phyloP scores from a whole-genome alignment of 2,329 filamentous ascomycete species.

The Drechslerella stenobrocha region DNA sequence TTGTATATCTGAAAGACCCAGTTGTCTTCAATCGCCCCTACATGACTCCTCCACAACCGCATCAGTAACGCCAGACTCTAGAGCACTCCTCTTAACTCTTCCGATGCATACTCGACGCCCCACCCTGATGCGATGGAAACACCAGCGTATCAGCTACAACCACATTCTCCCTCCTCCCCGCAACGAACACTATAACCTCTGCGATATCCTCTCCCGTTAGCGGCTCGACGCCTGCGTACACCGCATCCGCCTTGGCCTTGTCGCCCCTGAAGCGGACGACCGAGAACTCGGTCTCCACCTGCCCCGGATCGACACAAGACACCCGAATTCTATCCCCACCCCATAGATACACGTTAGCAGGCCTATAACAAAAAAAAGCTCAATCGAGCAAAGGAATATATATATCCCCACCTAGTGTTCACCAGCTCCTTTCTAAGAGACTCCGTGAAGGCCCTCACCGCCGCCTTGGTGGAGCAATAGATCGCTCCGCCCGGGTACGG shows the following conservation, averaged over 20 bases:
- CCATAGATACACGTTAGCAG: slow-evolving; percentile 57
- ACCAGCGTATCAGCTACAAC: slow-evolving; percentile 84
- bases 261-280: slow-evolving; percentile 86
- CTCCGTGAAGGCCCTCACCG: slow-evolving; percentile 81
- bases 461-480: slow-evolving; percentile 92
- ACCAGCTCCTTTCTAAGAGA: slow-evolving; percentile 81
- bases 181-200: slow-evolving; percentile 84
- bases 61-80: not conserved
- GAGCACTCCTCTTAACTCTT: slow-evolving; percentile 23
- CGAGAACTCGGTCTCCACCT: slow-evolving; percentile 93
- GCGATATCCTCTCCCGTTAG: slow-evolving; percentile 89
- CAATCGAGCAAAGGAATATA: not conserved
- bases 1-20: too few species aligned
- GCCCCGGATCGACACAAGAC: slow-evolving; percentile 87
- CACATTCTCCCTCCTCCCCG: slow-evolving; percentile 82
- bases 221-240: slow-evolving; percentile 79
- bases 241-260: slow-evolving; percentile 83
- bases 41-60: too few species aligned
- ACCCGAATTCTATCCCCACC: slow-evolving; percentile 65
- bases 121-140: slow-evolving; percentile 77
- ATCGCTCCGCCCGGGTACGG: slow-evolving; percentile 83
- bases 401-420: slow-evolving; percentile 57
- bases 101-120: slow-evolving; percentile 50
- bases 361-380: not conserved
- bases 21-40: too few species aligned